Conservation (phyloP, 2,329 filamentous ascomycete genomes). For the Nothopassalora personata region DNA sequence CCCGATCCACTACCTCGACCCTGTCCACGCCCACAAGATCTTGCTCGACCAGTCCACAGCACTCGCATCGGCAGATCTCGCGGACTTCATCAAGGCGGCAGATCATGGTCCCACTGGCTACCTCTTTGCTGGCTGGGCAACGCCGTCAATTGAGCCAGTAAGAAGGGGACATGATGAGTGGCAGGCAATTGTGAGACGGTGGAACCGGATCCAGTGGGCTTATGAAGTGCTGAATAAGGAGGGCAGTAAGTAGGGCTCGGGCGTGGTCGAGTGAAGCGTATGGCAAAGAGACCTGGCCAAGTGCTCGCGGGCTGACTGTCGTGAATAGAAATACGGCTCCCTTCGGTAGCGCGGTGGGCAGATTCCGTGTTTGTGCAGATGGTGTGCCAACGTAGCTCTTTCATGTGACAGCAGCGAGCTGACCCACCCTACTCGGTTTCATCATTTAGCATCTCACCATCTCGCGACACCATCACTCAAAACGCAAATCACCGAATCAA, state of each 20-base stretch:
- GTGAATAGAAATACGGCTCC: too few relatives aligned
- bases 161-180: not conserved
- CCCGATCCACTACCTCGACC: not conserved
- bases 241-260: not conserved
- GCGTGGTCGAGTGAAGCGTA: too few relatives aligned
- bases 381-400: too few relatives aligned
- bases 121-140: not conserved
- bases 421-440: too few relatives aligned
- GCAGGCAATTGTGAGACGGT: not conserved
- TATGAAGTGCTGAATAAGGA: not conserved
- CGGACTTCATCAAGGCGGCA: not conserved
- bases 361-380: too few relatives aligned
- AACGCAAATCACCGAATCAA: too few relatives aligned
- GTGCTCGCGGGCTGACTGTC: too few relatives aligned
- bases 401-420: too few relatives aligned
- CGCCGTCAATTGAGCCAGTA: not conserved
- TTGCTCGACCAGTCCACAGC: not conserved
- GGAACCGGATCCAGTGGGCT: not conserved
- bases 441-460: too few relatives aligned
- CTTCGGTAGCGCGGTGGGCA: too few relatives aligned
- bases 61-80: not conserved
- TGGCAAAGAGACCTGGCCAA: too few relatives aligned
- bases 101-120: not conserved
- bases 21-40: not conserved
- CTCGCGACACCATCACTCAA: too few relatives aligned